Percentiles rank a stretch among this genome's conserved stretches.
Evolutionary conservation across 768 basidiomycete genomes (phyloP).

Genomic region (Filobasidium wieringae): DNA sequence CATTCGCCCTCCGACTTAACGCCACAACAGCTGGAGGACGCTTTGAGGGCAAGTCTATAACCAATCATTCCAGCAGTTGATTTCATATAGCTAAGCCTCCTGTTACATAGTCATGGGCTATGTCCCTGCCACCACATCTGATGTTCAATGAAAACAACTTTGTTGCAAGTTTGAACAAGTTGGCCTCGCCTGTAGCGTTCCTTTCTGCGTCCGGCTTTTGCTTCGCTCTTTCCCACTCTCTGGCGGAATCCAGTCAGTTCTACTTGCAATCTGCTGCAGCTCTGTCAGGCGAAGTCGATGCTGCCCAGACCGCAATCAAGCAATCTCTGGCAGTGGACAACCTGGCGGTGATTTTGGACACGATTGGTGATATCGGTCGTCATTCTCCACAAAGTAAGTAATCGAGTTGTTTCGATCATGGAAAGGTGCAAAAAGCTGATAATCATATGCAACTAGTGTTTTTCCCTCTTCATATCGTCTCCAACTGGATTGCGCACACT

Average conservation of each 20-base stretch:
- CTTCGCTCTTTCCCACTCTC: slow-evolving; percentile 34
- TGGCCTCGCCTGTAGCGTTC: slow-evolving; percentile 21
- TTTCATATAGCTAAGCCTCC: background rate
- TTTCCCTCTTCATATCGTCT: slow-evolving; percentile 30
- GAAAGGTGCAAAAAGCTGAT: background rate
- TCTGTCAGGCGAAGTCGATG: slow-evolving; percentile 13
- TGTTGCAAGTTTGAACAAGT: slow-evolving; percentile 13
- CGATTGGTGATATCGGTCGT: slow-evolving; percentile 28
- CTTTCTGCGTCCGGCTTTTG: slow-evolving; percentile 27
- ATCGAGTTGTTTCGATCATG: background rate
- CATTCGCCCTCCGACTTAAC: background rate
- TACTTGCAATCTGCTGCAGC: slow-evolving; percentile 33
- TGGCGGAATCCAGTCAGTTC: slow-evolving; percentile 38
- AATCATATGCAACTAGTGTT: slow-evolving; percentile 18
- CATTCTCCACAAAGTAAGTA: slow-evolving; percentile 29
- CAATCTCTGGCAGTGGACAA: slow-evolving; percentile 37
- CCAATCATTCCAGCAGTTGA: background rate
- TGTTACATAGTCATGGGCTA: slow-evolving; percentile 28
- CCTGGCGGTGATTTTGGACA: slow-evolving; percentile 29
- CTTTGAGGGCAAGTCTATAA: slow-evolving; percentile 22
- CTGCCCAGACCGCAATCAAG: slow-evolving; percentile 19
- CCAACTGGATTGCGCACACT: slow-evolving; percentile 28
- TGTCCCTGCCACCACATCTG: slow-evolving; percentile 26
- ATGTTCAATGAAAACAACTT: slow-evolving; percentile 34
- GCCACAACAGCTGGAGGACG: slow-evolving; percentile 17